Conservation (phyloP, 352 stramenopile genomes). For the Phytophthora aleatoria region DNA sequence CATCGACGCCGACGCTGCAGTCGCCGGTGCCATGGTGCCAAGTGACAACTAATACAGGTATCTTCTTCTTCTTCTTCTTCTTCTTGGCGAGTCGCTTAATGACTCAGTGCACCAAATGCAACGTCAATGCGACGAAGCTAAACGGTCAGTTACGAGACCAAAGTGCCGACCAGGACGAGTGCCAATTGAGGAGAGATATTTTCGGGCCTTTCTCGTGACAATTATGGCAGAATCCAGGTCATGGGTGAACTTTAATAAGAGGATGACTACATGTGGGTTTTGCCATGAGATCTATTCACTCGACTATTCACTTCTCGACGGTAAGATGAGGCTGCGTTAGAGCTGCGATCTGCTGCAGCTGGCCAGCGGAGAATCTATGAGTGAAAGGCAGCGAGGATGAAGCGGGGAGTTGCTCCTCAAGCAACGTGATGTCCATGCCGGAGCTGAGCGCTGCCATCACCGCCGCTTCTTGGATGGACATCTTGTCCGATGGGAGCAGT, state of each 20-base stretch:
- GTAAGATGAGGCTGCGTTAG: conserved; percentile 43
- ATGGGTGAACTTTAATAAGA: too few relatives aligned
- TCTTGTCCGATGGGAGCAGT: conserved; percentile 32
- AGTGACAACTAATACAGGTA: conserved; percentile 1
- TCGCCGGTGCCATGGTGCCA: conserved; percentile 21
- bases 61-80: conserved; percentile 11
- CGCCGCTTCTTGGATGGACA: conserved; percentile 55
- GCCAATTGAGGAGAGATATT: conserved; percentile 31
- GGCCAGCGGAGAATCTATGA: conserved; percentile 36
- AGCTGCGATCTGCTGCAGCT: conserved; percentile 45
- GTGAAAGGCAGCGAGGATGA: conserved; percentile 42
- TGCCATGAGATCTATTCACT: conserved; percentile 7
- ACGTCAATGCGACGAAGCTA: conserved; percentile 10
- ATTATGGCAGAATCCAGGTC: conserved; percentile 24
- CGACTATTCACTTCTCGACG: conserved; percentile 33
- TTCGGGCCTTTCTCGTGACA: conserved; percentile 32
- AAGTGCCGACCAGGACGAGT: conserved; percentile 7
- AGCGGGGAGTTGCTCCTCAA: conserved; percentile 63
- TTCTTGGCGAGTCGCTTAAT: conserved; percentile 26
- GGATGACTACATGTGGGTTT: conserved; percentile 7
- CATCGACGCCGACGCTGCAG: conserved; percentile 41
- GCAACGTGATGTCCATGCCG: conserved; percentile 62
- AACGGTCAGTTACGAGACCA: conserved; percentile 9
- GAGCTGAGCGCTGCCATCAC: conserved; percentile 56
- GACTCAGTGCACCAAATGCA: conserved; percentile 9